phyloP scores from a whole-genome alignment of 495 filamentous ascomycete genomes.

The Aspergillus leporis region DNA sequence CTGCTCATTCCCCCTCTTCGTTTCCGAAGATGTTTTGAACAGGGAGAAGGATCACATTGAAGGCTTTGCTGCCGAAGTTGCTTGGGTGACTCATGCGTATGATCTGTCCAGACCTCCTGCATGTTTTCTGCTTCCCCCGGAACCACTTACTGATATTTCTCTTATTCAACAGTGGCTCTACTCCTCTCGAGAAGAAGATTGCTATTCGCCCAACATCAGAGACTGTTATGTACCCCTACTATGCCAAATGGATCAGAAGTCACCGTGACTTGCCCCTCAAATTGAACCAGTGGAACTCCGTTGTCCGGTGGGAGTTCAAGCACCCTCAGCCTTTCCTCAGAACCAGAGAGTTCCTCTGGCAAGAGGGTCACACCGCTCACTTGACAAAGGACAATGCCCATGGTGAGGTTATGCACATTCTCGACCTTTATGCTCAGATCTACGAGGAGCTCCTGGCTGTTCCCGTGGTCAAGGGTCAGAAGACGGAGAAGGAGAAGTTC shows the following conservation, averaged over 20 bases:
- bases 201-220: conserved; percentile 96
- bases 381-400: conserved; percentile 73
- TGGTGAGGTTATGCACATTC: conserved; percentile 84
- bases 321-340: conserved; percentile 93
- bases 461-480: conserved; percentile 85
- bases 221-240: conserved; percentile 94
- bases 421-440: conserved; percentile 87
- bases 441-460: conserved; percentile 94
- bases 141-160: conserved; percentile 24
- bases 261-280: conserved; percentile 91
- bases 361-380: conserved; percentile 97
- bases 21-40: conserved; percentile 85
- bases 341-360: conserved; percentile 95
- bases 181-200: conserved; percentile 88
- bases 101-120: conserved; percentile 23
- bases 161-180: conserved; percentile 58
- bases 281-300: conserved; percentile 97
- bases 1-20: conserved; percentile 93
- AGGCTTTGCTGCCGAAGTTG: conserved; percentile 95
- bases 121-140: conserved; percentile 11
- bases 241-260: conserved; percentile 91
- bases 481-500: conserved; percentile 93
- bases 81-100: conserved; percentile 96
- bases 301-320: conserved; percentile 98
- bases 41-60: conserved; percentile 96